Evolutionary conservation across 345 rosid species (phyloP).

Genomic region (Brassica juncea): DNA sequence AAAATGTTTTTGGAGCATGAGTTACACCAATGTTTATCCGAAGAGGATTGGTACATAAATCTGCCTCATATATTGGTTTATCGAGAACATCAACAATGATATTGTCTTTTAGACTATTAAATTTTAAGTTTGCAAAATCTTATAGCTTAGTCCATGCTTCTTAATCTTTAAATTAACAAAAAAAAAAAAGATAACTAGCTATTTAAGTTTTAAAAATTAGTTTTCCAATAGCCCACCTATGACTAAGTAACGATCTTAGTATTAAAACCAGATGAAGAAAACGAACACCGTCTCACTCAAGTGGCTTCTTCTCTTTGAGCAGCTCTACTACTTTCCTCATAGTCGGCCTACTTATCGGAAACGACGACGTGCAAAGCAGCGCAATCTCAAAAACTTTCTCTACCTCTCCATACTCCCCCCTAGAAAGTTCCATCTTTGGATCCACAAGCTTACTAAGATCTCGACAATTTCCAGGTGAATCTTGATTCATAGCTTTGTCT

Average conservation of each 20-base stretch:
- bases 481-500: not conserved
- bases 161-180: not conserved
- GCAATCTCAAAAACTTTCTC: conserved; percentile 62
- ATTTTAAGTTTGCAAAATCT: not conserved
- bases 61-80: not conserved
- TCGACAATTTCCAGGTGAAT: not conserved
- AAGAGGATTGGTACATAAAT: not conserved
- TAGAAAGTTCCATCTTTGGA: conserved; percentile 47
- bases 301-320: conserved; percentile 48
- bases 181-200: not conserved
- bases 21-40: not conserved
- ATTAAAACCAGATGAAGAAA: not conserved
- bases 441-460: conserved; percentile 48
- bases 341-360: conserved; percentile 59
- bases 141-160: not conserved
- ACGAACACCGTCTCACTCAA: not conserved
- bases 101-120: not conserved
- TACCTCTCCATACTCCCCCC: conserved; percentile 47
- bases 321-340: conserved; percentile 75
- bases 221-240: not conserved
- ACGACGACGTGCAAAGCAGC: conserved; percentile 53
- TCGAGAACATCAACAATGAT: not conserved
- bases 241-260: not conserved
- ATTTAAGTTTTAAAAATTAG: not conserved
- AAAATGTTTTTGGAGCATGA: not conserved